Base-by-base conservation (phyloP, 2,329 filamentous ascomycete species). In the Arthrinium puccinioides region DNA sequence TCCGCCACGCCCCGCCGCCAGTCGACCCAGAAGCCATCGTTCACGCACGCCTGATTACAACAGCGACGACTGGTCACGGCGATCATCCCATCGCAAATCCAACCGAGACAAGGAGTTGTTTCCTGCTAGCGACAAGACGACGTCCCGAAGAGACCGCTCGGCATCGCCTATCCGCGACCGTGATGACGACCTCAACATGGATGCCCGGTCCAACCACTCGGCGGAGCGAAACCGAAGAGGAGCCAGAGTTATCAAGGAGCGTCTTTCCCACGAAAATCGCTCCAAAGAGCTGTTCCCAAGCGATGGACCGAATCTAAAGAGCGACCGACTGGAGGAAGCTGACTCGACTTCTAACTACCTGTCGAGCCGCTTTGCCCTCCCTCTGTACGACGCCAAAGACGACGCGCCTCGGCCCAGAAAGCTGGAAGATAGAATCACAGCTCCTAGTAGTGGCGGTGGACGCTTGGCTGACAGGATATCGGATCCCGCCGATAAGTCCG, bases 41-140 rank as follows among this genome's bases (percentile, higher is more conserved):
- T 65, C 66, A n/a, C 46, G 49, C 44, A 53, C 54, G n/a, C 52
- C 55, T 21, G 52, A 51, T 15, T 46, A 49, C 26, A 46, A 53
- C 39, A 33, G 40, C 13, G 37, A 46, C 11, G 46, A 45, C 15
- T 21, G 37, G n/a, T 34, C 36, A 18, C 44, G 36, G 21, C 42
- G 42, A 39, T 58, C 54, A 14, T 57, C 48, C 26, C 48, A 47
- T 38, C 54, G 46, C 46, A 57, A 53, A 26, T 51, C 50, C 27
- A 77, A 76, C 44, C 60, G 61, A 10, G 66, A 66, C 36, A 80
- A 73, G 51, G 84, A 87, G 55, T 66, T 87, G 6, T 86, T 87
- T 49, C 70, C 75, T 2, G 57, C 21, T 20, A 56, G 48, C 23
- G 57, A 53, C 32, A 44, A 48, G 26, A 42, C 45, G 13, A 49